Evolutionary conservation across 2,329 filamentous ascomycete species (phyloP), one percentile per base, ranked within the genome.

Genomic region (Ceratocystis cacaofunesta): DNA sequence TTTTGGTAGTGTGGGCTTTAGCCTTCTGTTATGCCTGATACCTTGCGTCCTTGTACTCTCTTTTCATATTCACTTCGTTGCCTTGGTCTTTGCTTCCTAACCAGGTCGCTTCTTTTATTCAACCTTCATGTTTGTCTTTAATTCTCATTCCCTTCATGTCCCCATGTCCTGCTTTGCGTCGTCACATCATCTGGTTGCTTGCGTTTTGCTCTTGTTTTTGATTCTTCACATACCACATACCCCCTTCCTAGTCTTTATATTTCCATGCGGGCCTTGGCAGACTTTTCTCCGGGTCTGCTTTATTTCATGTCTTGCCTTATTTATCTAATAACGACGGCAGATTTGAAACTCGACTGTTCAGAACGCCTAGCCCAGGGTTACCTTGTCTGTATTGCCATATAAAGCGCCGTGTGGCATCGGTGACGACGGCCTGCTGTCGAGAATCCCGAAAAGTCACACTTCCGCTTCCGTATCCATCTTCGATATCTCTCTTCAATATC

Each of bases 11-110:
- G 25, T 8, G 22, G 48, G 17, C 46, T 32, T 15, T 25, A 60
- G 36, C 36, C 36, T 41, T 41, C 57, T 48, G 32, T 30, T 25
- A 46, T 60, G 64, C 69, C 57, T 72, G 71, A 70, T 69, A 61
- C 64, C 68, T 7, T 41, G 28, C 55, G 46, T 65, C 50, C 10
- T 41, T 58, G 48, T 48, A 58, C 65, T 61, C 43, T 52, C 22
- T 25, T 22, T 41, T 25, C 22, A n/a, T 50, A 44, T 25, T 66
- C 41, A 48, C 43, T 60, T 65, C 22, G 22, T 36, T 63, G 32
- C 32, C 30, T 10, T 65, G 46, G 48, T 17, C 43, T 46, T 36
- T 52, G 43, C 15, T 58, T 32, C 30, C 5, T 15, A 41, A 15
- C 32, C 6, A 17, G 30, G 25, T 15, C 22, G 19, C 25, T 66